Evolutionary conservation across 768 basidiomycete species (phyloP).

Genomic region (Sporobolomyces phaffii): DNA sequence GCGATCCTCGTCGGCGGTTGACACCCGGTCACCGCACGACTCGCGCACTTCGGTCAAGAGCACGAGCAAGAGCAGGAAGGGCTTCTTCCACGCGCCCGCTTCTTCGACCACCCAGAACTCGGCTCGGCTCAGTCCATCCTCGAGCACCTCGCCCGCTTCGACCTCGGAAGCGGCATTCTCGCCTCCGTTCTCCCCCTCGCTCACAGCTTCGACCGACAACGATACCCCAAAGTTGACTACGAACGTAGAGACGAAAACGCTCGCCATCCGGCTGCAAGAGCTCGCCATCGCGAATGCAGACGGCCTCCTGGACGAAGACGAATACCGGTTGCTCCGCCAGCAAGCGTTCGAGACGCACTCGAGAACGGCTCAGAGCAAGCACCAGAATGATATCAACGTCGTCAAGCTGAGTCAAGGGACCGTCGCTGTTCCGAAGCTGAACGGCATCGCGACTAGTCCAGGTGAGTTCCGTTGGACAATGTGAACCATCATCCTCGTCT

Average conservation of each 20-base stretch:
- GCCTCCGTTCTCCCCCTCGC: neutral
- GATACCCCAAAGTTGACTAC: too few relatives aligned
- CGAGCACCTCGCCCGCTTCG: neutral
- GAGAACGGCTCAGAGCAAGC: neutral
- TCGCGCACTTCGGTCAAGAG: conserved; percentile 1
- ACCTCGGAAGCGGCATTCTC: neutral
- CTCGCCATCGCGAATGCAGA: conserved; percentile 35
- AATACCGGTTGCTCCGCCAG: conserved; percentile 36
- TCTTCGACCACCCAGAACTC: too few relatives aligned
- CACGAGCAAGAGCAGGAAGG: too few relatives aligned
- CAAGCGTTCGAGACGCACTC: conserved; percentile 28
- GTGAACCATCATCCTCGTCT: neutral
- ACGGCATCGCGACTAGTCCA: neutral
- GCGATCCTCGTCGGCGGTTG: too few relatives aligned
- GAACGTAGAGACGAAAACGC: neutral
- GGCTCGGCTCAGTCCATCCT: too few relatives aligned
- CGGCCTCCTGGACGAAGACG: conserved; percentile 40
- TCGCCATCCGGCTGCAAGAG: conserved; percentile 38
- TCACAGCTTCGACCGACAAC: neutral
- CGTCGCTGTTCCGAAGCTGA: conserved; percentile 9
- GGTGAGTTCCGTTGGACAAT: neutral
- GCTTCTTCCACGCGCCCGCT: too few relatives aligned
- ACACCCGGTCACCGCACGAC: too few relatives aligned
- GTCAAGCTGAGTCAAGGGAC: neutral
- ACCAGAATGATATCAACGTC: neutral